phyloP scores from a whole-genome alignment of 2,329 filamentous ascomycete genomes.

The Cercospora sp. region DNA sequence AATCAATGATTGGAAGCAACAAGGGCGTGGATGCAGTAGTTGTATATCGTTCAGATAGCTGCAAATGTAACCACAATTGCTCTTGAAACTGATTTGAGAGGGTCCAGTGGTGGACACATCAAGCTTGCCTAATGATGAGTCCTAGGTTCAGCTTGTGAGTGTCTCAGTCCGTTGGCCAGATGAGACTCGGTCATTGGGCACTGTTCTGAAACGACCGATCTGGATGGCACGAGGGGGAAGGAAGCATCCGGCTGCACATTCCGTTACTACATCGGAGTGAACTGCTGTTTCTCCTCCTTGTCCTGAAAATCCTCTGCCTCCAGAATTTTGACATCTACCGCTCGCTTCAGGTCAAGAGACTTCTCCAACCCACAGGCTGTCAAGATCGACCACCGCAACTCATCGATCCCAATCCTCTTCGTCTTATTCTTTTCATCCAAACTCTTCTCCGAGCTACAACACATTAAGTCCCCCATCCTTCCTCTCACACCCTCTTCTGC shows the following conservation, averaged over 20 bases:
- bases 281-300: constrained; percentile 2
- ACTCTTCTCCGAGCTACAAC: constrained; percentile 56
- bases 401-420: constrained; percentile 61
- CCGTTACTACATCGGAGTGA: background rate
- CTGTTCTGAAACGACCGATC: background rate
- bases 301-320: background rate
- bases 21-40: background rate
- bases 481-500: constrained; percentile 38
- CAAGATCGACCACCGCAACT: constrained; percentile 64
- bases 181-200: background rate
- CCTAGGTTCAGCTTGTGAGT: too few relatives aligned
- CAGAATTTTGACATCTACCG: constrained; percentile 7
- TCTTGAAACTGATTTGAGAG: background rate
- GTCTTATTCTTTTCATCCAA: constrained; percentile 50
- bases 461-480: constrained; percentile 60
- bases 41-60: background rate
- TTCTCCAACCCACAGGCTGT: constrained; percentile 59
- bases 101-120: background rate
- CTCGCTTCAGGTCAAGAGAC: constrained; percentile 3
- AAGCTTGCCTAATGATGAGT: too few relatives aligned
- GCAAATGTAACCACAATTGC: background rate
- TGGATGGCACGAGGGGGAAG: background rate
- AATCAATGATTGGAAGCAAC: background rate
- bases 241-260: background rate
- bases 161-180: background rate